Conservation (phyloP, 345 rosid species). For the Camelina laxa region DNA sequence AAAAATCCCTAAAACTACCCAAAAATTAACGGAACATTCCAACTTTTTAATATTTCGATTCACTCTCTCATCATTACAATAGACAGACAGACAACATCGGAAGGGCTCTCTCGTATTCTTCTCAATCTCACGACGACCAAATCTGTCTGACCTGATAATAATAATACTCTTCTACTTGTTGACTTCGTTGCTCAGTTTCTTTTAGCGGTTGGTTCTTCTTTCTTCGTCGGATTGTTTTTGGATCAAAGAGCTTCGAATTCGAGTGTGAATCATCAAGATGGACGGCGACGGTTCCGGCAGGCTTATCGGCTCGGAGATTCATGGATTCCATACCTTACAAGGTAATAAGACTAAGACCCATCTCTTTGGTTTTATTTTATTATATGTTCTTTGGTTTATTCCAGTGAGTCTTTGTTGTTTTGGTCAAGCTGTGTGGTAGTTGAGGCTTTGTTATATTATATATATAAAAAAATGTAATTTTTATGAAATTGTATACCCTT, state of each 20-base stretch:
- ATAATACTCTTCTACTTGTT: background rate
- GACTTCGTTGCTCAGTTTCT: constrained; percentile 15
- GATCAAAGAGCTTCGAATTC: background rate
- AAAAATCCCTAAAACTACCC: background rate
- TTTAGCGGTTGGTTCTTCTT: constrained; percentile 5
- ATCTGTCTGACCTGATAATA: background rate
- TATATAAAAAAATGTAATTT: background rate
- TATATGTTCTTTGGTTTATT: constrained; percentile 6
- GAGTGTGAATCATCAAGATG: constrained; percentile 43
- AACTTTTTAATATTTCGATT: background rate
- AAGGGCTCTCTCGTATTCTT: background rate
- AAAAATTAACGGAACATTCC: constrained; percentile 7
- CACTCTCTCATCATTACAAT: constrained; percentile 7
- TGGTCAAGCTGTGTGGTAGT: background rate
- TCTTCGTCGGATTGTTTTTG: background rate
- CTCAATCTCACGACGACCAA: constrained; percentile 18
- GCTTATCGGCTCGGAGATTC: constrained; percentile 81
- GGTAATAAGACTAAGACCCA: constrained; percentile 49
- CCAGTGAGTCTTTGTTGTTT: background rate
- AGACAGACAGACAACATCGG: constrained; percentile 21
- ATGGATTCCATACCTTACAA: constrained; percentile 78
- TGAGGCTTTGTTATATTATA: background rate
- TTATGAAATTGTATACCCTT: background rate
- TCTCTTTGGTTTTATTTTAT: background rate
- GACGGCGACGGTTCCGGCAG: constrained; percentile 44